phyloP scores from a whole-genome alignment of 257 asterid species.

The Solanum habrochaites region DNA sequence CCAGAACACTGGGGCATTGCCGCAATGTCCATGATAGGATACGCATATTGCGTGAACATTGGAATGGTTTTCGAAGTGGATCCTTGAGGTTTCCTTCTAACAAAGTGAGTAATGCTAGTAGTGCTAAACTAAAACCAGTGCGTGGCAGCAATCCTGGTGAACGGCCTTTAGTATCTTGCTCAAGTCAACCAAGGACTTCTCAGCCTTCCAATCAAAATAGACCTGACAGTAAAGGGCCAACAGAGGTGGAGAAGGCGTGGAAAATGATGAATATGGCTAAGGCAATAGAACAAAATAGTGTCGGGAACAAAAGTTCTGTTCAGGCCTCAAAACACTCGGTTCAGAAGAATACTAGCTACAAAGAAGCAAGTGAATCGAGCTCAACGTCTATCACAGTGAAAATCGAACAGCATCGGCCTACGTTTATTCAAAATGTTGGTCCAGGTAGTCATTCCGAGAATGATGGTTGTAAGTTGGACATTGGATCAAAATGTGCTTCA shows the following conservation, averaged over 20 bases:
- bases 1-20: slow-evolving; percentile 37
- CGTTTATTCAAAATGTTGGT: slow-evolving; percentile 5
- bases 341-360: slow-evolving; percentile 6
- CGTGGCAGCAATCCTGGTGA: slow-evolving; percentile 3
- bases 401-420: background rate
- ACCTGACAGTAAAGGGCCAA: slow-evolving; percentile 2
- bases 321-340: slow-evolving; percentile 12
- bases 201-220: slow-evolving; percentile 14
- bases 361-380: slow-evolving; percentile 3
- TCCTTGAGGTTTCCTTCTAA: slow-evolving; percentile 29
- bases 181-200: slow-evolving; percentile 11
- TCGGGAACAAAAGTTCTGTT: background rate
- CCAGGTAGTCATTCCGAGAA: background rate
- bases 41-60: slow-evolving; percentile 41
- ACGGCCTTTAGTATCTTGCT: slow-evolving; percentile 7
- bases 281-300: slow-evolving; percentile 12
- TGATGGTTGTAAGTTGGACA: slow-evolving; percentile 1
- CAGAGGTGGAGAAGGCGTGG: slow-evolving; percentile 55
- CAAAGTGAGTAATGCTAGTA: slow-evolving; percentile 2
- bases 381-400: slow-evolving; percentile 5
- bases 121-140: slow-evolving; percentile 7
- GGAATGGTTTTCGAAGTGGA: slow-evolving; percentile 48
- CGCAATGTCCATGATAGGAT: slow-evolving; percentile 48
- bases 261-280: slow-evolving; percentile 57
- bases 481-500: background rate